These are phyloP conservation scores for Phytophthora capsici DNA, from an alignment of 352 stramenopile species.

Conservation along the genomic window DNA sequence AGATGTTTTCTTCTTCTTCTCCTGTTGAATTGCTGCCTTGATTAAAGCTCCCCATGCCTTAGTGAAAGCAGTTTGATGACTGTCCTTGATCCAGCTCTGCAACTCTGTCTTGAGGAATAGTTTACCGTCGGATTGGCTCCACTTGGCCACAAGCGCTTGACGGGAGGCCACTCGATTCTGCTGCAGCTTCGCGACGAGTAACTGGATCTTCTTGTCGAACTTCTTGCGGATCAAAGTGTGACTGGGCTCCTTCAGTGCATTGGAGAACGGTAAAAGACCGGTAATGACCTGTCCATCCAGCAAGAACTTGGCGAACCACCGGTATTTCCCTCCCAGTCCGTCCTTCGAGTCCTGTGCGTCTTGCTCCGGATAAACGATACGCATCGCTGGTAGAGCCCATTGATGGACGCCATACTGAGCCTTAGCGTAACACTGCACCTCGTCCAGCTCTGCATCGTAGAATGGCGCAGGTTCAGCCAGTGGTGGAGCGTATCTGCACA, in stretches of 20 bases:
- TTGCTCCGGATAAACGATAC: constrained; percentile 59
- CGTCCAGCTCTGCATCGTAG: constrained; percentile 61
- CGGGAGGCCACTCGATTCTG: constrained; percentile 50
- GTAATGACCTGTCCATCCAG: constrained; percentile 71
- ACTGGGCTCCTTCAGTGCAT: constrained; percentile 93
- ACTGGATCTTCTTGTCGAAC: constrained; percentile 88
- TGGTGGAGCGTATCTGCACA: constrained; percentile 73
- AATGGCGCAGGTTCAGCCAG: constrained; percentile 67
- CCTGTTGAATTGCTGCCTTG: constrained; percentile 28
- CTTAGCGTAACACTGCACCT: constrained; percentile 83
- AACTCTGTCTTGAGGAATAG: constrained; percentile 61
- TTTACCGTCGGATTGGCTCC: constrained; percentile 42
- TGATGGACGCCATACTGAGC: constrained; percentile 76
- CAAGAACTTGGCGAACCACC: constrained; percentile 88
- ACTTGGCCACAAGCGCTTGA: constrained; percentile 46
- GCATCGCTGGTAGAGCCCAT: constrained; percentile 67
- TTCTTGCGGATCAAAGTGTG: constrained; percentile 89
- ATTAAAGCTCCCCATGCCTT: constrained; percentile 55
- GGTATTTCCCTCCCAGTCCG: constrained; percentile 55
- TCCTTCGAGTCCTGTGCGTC: constrained; percentile 41
- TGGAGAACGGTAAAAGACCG: constrained; percentile 78
- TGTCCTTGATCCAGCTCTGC: constrained; percentile 63
- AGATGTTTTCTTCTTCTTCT: constrained; percentile 23
- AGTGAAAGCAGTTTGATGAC: constrained; percentile 55
- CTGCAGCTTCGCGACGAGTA: constrained; percentile 75